Evolutionary conservation across 2,329 filamentous ascomycete genomes (phyloP).

Genomic region (Arthrobotrys entomopaga): DNA sequence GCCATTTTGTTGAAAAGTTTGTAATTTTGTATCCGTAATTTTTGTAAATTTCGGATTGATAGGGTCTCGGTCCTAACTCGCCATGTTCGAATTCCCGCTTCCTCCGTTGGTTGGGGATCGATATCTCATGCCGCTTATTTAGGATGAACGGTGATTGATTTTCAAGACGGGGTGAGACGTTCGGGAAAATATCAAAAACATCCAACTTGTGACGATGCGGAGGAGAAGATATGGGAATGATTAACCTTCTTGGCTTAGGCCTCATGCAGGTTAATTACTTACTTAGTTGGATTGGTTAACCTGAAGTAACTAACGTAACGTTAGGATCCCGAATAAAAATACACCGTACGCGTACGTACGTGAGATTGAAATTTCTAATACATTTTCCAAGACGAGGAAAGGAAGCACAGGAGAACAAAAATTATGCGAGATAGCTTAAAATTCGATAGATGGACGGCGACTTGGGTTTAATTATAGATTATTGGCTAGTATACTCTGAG

Average conservation of each 20-base stretch:
- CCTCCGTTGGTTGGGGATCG: not conserved
- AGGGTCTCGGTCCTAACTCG: conserved; percentile 1
- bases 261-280: no score
- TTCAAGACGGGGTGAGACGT: conserved; percentile 1
- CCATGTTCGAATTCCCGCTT: no score
- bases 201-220: not conserved
- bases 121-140: conserved; percentile 1
- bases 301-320: no score
- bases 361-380: no score
- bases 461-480: conserved; percentile 54
- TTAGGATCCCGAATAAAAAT: no score
- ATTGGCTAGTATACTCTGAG: not conserved
- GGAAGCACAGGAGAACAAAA: not conserved
- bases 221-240: no score
- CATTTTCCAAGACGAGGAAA: conserved; percentile 2
- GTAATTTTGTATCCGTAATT: not conserved
- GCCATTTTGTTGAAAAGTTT: not conserved
- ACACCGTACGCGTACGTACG: no score
- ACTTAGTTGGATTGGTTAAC: not conserved
- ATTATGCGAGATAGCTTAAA: conserved; percentile 38
- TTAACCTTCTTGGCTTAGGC: not conserved
- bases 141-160: conserved; percentile 13
- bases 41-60: not conserved
- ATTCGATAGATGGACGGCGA: conserved; percentile 50
- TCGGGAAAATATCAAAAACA: not conserved